A percentile compares a stretch with the other conserved stretches of the same genome.
Evolutionary conservation across 257 asterid genomes (phyloP).

Genomic region (Forsythia viridissima): DNA sequence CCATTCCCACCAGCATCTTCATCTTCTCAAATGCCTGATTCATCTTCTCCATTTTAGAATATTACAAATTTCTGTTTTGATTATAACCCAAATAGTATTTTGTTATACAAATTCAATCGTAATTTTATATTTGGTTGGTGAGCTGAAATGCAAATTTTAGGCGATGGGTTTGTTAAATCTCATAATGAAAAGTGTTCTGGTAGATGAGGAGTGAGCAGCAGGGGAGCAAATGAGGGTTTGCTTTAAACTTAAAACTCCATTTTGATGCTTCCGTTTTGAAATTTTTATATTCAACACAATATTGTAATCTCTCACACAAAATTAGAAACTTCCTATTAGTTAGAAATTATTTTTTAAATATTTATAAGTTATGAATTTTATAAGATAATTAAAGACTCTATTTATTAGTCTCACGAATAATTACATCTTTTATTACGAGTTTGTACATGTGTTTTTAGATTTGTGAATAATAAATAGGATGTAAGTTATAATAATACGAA

Average conservation of each 20-base stretch:
- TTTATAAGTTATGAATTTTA: no score
- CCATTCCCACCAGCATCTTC: conserved; percentile 99
- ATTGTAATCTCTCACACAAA: no score
- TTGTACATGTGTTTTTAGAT: no score
- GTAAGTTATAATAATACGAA: no score
- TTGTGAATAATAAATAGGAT: no score
- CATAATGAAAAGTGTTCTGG: neutral
- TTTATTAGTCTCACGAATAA: no score
- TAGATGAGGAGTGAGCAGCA: neutral
- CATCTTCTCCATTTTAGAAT: conserved; percentile 73
- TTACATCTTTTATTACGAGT: no score
- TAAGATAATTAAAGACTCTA: no score
- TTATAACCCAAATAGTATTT: neutral
- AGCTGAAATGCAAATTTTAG: conserved; percentile 27
- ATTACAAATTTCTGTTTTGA: neutral
- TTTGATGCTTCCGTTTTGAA: no score
- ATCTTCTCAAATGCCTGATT: conserved; percentile 84
- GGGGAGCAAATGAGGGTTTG: neutral
- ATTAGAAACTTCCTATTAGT: no score
- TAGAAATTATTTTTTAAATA: no score
- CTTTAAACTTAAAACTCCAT: neutral
- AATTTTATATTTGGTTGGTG: conserved; percentile 18
- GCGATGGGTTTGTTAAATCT: conserved; percentile 6
- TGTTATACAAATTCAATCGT: conserved; percentile 1
- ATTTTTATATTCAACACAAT: no score